Percentiles rank a stretch among this genome's conserved stretches.
Evolutionary conservation across 2,329 filamentous ascomycete species (phyloP).

Genomic region (Neonectria neomacrospora): DNA sequence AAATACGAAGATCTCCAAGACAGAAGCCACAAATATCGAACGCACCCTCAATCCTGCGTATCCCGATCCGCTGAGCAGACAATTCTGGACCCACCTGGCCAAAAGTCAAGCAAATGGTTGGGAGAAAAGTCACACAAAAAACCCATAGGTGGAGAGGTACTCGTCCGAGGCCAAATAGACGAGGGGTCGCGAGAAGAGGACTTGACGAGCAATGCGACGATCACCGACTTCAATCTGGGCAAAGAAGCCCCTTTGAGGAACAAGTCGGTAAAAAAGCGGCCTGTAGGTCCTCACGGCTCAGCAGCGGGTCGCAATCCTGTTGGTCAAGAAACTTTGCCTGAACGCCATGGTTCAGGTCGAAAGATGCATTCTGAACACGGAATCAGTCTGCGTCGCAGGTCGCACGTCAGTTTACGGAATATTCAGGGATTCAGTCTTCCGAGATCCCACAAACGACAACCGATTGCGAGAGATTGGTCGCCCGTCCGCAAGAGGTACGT

Average conservation of each 20-base stretch:
- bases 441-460: conserved; percentile 67
- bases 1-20: conserved; percentile 22
- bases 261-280: conserved; percentile 1
- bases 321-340: conserved; percentile 41
- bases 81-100: conserved; percentile 22
- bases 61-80: conserved; percentile 1
- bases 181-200: conserved; percentile 4
- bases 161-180: neutral
- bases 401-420: conserved; percentile 65
- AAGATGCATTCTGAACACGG: conserved; percentile 46
- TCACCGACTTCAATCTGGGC: neutral
- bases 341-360: conserved; percentile 41
- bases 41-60: neutral
- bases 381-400: conserved; percentile 60
- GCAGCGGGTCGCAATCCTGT: conserved; percentile 26
- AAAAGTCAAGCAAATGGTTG: conserved; percentile 30
- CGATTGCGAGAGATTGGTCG: conserved; percentile 79
- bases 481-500: conserved; percentile 73
- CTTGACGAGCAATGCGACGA: conserved; percentile 5
- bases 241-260: neutral
- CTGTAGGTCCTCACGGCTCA: conserved; percentile 14
- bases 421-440: conserved; percentile 63
- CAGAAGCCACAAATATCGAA: conserved; percentile 10
- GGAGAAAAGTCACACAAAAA: neutral
- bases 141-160: neutral